Conservation (phyloP, 139 green algal genomes). For the Gonium pectorale region DNA sequence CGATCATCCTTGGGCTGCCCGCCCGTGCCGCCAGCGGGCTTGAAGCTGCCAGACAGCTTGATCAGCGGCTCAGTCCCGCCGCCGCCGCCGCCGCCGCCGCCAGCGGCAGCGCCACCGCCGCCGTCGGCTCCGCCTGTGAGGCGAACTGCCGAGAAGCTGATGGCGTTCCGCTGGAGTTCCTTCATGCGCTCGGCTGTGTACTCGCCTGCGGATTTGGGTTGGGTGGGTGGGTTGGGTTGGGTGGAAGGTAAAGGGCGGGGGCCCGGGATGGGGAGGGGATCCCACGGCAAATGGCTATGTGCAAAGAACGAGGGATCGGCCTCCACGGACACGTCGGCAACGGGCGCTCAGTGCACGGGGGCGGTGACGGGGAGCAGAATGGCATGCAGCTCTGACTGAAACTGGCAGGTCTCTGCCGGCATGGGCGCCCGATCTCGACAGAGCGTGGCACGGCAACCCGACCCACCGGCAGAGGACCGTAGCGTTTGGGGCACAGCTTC, state of each 20-base stretch:
- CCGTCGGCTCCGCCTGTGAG: conserved; percentile 3
- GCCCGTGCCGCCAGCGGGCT: no score
- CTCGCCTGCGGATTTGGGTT: conserved; percentile 72
- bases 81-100: background rate
- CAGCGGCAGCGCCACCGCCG: background rate
- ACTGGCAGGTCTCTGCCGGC: no score
- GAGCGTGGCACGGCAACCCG: background rate
- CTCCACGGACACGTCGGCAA: no score
- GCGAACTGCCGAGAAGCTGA: conserved; percentile 52
- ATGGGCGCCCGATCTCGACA: no score
- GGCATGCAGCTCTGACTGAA: no score
- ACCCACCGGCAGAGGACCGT: conserved; percentile 19
- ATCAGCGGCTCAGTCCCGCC: conserved; percentile 48
- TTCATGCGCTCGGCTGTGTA: conserved; percentile 72
- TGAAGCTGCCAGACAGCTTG: conserved; percentile 84
- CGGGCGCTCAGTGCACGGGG: no score
- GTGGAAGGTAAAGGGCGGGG: background rate
- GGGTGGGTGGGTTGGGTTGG: background rate
- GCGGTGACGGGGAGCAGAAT: no score
- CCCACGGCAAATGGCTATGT: no score
- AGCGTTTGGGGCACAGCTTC: background rate
- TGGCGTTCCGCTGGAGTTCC: conserved; percentile 69
- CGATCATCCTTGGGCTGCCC: conserved; percentile 62
- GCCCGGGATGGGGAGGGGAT: no score
- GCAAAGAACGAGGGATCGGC: no score